phyloP scores from a whole-genome alignment of 2,329 filamentous ascomycete genomes.

The Colletotrichum phormii region DNA sequence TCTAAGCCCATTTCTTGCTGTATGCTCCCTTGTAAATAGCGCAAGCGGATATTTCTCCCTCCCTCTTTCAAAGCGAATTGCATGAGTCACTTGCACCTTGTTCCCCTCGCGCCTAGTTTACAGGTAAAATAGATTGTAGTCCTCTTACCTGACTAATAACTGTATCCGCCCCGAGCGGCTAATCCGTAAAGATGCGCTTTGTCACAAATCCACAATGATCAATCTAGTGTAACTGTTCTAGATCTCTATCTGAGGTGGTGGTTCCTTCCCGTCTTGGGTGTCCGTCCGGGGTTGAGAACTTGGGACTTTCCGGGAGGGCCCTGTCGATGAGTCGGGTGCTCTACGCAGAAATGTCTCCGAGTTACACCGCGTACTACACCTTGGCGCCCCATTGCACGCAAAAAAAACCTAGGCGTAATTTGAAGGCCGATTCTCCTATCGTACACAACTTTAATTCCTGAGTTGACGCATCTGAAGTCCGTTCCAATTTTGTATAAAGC shows the following conservation, averaged over 20 bases:
- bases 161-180: background rate
- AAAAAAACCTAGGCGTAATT: background rate
- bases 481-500: constrained; percentile 1
- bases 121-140: background rate
- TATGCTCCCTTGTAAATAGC: background rate
- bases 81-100: background rate
- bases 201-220: background rate
- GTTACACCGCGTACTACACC: background rate
- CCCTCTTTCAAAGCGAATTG: background rate
- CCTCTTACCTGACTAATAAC: background rate
- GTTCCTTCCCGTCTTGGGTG: background rate
- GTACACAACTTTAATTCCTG: too few species aligned
- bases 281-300: too few species aligned
- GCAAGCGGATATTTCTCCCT: background rate
- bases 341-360: background rate
- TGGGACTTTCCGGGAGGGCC: background rate
- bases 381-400: background rate
- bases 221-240: background rate
- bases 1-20: background rate
- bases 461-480: too few species aligned
- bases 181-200: background rate
- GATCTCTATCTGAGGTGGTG: background rate
- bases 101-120: background rate
- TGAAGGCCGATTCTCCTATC: background rate
- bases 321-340: background rate